Base-by-base conservation (phyloP, 1,139 yeast species). In the Yamadazyma friedrichii region DNA sequence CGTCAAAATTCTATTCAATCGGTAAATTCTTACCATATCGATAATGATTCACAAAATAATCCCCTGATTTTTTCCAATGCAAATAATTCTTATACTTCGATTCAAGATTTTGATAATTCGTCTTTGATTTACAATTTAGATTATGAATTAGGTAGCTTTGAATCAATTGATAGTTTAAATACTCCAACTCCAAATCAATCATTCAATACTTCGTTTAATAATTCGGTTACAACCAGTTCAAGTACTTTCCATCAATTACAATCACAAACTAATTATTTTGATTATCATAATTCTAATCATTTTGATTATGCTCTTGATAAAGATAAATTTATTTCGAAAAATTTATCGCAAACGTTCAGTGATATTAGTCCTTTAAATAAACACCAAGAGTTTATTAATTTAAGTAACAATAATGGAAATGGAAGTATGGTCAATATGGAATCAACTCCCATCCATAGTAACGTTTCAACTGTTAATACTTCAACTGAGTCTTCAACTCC, bases 71-170 rank as follows among this genome's bases (percentile, higher is more conserved):
- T 43, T 34, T 43, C 44, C 10, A 42, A 41, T 30, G 38, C 49
- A 16, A 47, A 46, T 32, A 34, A 43, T 15, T 41, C 44, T 6
- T 42, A 48, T 38, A 40, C 42, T 30, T 50, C 53, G 24, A 36
- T 47, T 40, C 45, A 46, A 34, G 44, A 47, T 34, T 44, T 49
- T 35, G 44, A 41, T 34, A 48, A 50, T 39, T 42, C 47, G 11
- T 34, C 45, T 38, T 53, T 59, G 33, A 49, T 62, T 50, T 61
- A 61, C 44, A 56, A 55, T 41, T 41, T 53, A 32, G 67, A 62
- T 31, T 58, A 58, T 37, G 66, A 63, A 22, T 46, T 61, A 34
- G 57, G 55, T 3, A 58, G 64, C 2, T 52, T 63, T 24, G 67
- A 64, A 27, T 56, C 62, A 4, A 56, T 62, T 31, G 65, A 63